Evolutionary conservation across 768 basidiomycete species (phyloP), one percentile per base, ranked within the genome.

Genomic region (Arthromyces matolae): DNA sequence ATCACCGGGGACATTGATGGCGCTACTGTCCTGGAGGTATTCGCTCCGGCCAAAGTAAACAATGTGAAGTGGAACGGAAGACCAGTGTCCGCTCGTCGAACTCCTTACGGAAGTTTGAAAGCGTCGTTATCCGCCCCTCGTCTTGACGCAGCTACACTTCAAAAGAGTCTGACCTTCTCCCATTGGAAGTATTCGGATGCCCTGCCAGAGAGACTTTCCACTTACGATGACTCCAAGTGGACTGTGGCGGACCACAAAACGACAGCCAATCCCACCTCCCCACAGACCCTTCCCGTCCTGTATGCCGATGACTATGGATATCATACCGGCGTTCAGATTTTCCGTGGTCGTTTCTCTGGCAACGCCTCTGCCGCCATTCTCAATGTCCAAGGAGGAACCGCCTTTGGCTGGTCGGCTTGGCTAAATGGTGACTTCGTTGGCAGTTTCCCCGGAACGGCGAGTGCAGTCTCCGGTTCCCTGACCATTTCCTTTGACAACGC

Each of bases 321-420:
- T 32, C 48, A 49, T 20, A 49, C 48, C 24, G 48, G 48, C 2
- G 42, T 49, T 13, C 48, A 49, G 19, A 43, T 49, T 12, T 49
- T 49, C 48, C 48, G 48, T 28, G 48, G 48, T 14, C 48, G 48
- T 12, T 49, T 49, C 28, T 22, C 3, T n/a, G 48, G 48, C 13
- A 49, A 10, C 10, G 48, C 48, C 9, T 36, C 41, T 14, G 48
- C 41, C 24, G 48, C 34, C 8, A 32, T 9, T 7, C 14, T 49
- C 6, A 49, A 38, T 28, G 42, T 43, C 1, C 48, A 49, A 43
- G 48, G 48, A 14, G 48, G 48, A 4, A 43, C 34, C 19, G 48
- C 48, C 34, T 49, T 49, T 31, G 48, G 48, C 20, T 49, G 48
- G 48, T 49, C 48, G 29, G 41, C 48, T 2, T 49, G 48, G 48